These are phyloP conservation scores for Ligustrum vulgare DNA, from an alignment of 257 asterid genomes.

Conservation along the genomic window DNA sequence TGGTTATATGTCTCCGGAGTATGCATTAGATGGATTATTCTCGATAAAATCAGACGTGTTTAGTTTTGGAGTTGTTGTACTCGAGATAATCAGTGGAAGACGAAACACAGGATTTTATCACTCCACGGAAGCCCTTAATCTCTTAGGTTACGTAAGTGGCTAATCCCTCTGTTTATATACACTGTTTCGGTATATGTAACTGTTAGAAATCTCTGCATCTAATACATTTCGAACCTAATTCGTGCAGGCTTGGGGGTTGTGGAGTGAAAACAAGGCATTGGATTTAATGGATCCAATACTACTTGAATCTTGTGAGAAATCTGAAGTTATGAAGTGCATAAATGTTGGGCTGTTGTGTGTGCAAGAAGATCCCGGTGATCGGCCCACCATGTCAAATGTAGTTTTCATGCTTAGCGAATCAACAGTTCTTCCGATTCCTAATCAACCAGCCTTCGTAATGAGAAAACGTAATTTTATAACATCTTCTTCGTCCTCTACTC, in stretches of 20 bases:
- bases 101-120: neutral
- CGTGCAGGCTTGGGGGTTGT: neutral
- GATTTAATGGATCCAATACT: neutral
- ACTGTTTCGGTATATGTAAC: neutral
- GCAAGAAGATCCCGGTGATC: neutral
- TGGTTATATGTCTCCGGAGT: neutral
- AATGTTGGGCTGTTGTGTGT: conserved; percentile 7
- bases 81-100: neutral
- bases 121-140: neutral
- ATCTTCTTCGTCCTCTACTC: neutral
- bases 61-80: conserved; percentile 1
- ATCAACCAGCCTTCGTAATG: neutral
- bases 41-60: neutral
- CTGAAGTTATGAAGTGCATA: conserved; percentile 2
- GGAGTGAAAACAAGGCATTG: neutral
- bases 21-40: neutral
- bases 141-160: neutral
- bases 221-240: neutral
- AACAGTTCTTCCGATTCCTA: neutral
- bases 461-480: neutral
- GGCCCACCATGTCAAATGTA: neutral
- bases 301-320: neutral
- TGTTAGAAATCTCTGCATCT: neutral
- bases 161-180: neutral
- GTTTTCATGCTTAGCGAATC: neutral